Evolutionary conservation across 2,329 filamentous ascomycete species (phyloP).

Genomic region (Pyricularia pennisetigena): DNA sequence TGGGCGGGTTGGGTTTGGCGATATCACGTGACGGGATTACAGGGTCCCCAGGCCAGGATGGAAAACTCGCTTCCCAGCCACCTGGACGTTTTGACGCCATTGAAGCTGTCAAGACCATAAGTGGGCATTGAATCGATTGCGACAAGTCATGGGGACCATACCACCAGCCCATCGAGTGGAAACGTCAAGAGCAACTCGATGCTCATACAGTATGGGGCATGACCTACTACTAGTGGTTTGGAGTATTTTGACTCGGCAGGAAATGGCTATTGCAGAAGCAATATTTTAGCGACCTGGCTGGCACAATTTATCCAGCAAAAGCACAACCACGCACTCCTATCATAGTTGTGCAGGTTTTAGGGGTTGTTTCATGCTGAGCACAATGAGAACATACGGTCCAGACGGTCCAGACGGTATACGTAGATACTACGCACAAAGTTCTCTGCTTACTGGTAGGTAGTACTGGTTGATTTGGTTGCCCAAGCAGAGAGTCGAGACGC

Average conservation of each 20-base stretch:
- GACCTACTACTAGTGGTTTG: not conserved
- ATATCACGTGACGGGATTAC: not conserved
- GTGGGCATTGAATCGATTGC: too few relatives aligned
- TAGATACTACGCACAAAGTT: too few relatives aligned
- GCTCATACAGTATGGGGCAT: not conserved
- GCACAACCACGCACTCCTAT: not conserved
- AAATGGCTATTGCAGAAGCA: not conserved
- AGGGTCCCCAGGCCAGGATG: not conserved
- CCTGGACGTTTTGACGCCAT: not conserved
- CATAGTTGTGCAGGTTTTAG: not conserved
- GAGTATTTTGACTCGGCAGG: not conserved
- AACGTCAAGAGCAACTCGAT: not conserved
- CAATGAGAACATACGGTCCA: too few relatives aligned
- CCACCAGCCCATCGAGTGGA: too few relatives aligned
- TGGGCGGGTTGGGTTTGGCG: not conserved
- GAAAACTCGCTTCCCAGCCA: not conserved
- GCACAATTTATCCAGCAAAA: not conserved
- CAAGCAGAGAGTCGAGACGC: not conserved
- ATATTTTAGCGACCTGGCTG: not conserved
- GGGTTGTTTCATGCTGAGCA: not conserved
- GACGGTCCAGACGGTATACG: too few relatives aligned
- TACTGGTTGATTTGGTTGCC: not conserved
- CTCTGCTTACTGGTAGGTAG: not conserved
- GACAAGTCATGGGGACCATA: too few relatives aligned
- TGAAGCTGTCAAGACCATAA: not conserved